Evolutionary conservation across 768 basidiomycete genomes (phyloP), one percentile per base, ranked within the genome.

Genomic region (Leucosporidium yakuticum): DNA sequence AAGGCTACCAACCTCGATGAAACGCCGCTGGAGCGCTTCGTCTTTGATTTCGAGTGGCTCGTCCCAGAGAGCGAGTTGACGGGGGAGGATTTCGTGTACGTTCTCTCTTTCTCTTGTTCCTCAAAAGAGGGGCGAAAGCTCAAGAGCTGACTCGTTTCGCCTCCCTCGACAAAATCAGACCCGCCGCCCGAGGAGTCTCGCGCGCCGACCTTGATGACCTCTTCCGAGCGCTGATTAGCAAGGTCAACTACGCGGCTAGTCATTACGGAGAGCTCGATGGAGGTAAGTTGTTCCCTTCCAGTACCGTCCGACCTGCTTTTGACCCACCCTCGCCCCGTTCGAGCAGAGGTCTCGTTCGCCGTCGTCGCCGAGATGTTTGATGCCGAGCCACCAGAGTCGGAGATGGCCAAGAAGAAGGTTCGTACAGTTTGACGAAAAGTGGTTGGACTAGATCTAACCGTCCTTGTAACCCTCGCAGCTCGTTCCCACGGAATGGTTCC

Each of bases 1-100:
- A 93, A 91, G 75, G 85, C 88, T 76, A 85, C 20, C 0, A 32
- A 2, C 0, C 15, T 85, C 70, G 84, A 88, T 15, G 87, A 91
- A 68, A 81, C 87, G 29, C 83, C 91, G 21, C 80, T 96, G n/a
- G 94, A 98, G 77, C 84, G 93, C 4, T 96, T 89, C 78, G 84
- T 95, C 25, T 91, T 96, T 77, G 86, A 90, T 29, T 77, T 95
- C n/a, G 86, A 88, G 68, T 88, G 84, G 77, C 87, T 94, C 27
- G 51, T 67, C 34, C 2, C 19, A 12, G 19, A 20, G 20, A 7
- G 32, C 36, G n/a, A 8, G 29, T 71, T 91, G 89, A 63, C 85
- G 88, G 20, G 84, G 86, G 71, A 84, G 83, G 64, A 72, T 32
- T 72, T 57, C 6, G 21, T 14, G 71, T 60, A n/a, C n/a, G 59